Percentiles rank a stretch among this genome's conserved stretches.
Conservation (phyloP, 371 early-diverging fungal genomes). For the Mortierella sp. region DNA sequence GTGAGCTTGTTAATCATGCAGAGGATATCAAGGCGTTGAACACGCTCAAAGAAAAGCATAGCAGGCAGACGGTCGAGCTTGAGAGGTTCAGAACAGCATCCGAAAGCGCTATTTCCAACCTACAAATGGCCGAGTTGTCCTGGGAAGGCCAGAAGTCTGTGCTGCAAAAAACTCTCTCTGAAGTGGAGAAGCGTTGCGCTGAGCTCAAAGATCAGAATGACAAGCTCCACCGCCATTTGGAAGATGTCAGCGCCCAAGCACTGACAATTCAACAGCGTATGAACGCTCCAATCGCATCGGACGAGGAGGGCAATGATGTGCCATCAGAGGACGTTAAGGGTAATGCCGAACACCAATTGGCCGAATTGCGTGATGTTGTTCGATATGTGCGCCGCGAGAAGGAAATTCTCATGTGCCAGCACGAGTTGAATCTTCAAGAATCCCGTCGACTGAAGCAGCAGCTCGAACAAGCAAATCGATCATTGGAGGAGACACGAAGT, state of each 20-base stretch:
- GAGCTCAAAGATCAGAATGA: slow-evolving; percentile 75
- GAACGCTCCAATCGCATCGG: slow-evolving; percentile 32
- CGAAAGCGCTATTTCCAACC: slow-evolving; percentile 57
- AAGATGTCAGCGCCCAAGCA: slow-evolving; percentile 68
- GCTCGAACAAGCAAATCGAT: slow-evolving; percentile 65
- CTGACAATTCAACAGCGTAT: slow-evolving; percentile 50
- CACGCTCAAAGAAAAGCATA: slow-evolving; percentile 44
- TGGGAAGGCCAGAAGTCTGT: slow-evolving; percentile 61
- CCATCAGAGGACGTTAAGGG: slow-evolving; percentile 22
- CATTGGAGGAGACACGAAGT: slow-evolving; percentile 73
- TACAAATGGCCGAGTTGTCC: slow-evolving; percentile 56
- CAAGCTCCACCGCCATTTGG: slow-evolving; percentile 75
- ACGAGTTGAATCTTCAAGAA: slow-evolving; percentile 74
- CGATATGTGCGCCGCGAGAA: slow-evolving; percentile 76
- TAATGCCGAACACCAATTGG: slow-evolving; percentile 39
- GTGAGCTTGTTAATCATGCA: slow-evolving; percentile 68
- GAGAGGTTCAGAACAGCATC: slow-evolving; percentile 23
- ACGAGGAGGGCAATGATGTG: slow-evolving; percentile 13
- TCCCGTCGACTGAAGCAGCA: slow-evolving; percentile 68
- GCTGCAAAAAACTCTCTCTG: slow-evolving; percentile 60
- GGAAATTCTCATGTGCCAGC: slow-evolving; percentile 71
- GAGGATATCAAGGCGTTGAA: slow-evolving; percentile 60
- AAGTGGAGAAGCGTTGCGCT: slow-evolving; percentile 59
- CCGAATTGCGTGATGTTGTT: slow-evolving; percentile 73
- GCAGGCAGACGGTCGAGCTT: slow-evolving; percentile 32